Evolutionary conservation across 2,329 filamentous ascomycete species (phyloP).

Genomic region (Apiospora arundinis): DNA sequence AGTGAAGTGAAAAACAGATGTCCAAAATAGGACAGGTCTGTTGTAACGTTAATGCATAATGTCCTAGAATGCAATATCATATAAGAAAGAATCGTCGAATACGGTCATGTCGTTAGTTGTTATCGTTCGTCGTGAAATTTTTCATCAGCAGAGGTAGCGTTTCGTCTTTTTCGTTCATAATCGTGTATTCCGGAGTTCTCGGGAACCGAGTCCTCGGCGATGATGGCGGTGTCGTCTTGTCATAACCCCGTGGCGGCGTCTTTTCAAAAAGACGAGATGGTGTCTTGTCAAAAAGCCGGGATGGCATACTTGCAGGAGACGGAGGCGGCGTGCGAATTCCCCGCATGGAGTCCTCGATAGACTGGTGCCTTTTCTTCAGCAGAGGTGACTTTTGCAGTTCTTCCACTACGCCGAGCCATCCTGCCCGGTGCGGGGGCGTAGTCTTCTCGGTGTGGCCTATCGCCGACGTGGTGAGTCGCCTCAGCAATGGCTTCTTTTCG

Average conservation of each 20-base stretch:
- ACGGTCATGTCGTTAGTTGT: slow-evolving; percentile 11
- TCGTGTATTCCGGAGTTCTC: slow-evolving; percentile 1
- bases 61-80: neutral
- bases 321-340: slow-evolving; percentile 41
- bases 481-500: slow-evolving; percentile 56
- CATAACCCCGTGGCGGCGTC: neutral
- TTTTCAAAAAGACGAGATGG: neutral
- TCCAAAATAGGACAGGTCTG: neutral
- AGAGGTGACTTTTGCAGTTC: slow-evolving; percentile 67
- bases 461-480: slow-evolving; percentile 60
- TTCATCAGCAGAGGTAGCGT: neutral
- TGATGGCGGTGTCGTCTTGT: neutral
- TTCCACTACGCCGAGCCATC: slow-evolving; percentile 68
- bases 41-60: neutral
- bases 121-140: neutral
- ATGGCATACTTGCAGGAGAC: slow-evolving; percentile 16
- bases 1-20: slow-evolving; percentile 11
- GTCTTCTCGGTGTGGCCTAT: slow-evolving; percentile 59
- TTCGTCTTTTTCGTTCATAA: neutral
- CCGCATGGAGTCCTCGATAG: slow-evolving; percentile 59
- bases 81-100: neutral
- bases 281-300: slow-evolving; percentile 2
- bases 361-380: slow-evolving; percentile 67
- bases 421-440: slow-evolving; percentile 54
- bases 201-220: neutral